Percentiles rank a stretch among this genome's conserved stretches.
phyloP scores from a whole-genome alignment of 768 basidiomycete species.

The Amanita exitialis region DNA sequence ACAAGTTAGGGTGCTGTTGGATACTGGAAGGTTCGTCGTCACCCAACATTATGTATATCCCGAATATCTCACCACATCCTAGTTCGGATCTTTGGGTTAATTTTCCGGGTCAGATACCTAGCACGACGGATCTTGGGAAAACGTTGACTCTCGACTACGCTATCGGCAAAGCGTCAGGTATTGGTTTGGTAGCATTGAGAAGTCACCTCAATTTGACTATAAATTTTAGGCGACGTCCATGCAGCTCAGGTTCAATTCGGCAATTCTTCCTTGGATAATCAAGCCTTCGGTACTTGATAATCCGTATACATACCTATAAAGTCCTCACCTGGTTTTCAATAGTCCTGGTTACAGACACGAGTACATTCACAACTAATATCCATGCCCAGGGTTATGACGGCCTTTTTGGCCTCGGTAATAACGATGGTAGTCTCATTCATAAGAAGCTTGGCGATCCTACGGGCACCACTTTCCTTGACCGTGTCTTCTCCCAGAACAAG shows the following conservation, averaged over 20 bases:
- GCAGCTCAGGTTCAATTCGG: slow-evolving; percentile 43
- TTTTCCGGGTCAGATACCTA: slow-evolving; percentile 33
- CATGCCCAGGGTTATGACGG: slow-evolving; percentile 56
- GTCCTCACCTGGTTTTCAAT: not conserved
- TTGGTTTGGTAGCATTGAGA: slow-evolving; percentile 6
- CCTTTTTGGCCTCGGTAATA: slow-evolving; percentile 72
- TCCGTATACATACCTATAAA: not conserved
- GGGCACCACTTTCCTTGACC: slow-evolving; percentile 53
- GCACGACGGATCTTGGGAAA: slow-evolving; percentile 45
- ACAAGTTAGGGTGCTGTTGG: slow-evolving; percentile 50
- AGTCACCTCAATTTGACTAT: not conserved
- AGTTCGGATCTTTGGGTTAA: slow-evolving; percentile 76
- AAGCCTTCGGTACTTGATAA: slow-evolving; percentile 50
- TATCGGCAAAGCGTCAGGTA: slow-evolving; percentile 56
- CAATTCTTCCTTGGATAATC: slow-evolving; percentile 46
- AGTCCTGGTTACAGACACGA: slow-evolving; percentile 60
- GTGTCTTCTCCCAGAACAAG: slow-evolving; percentile 52
- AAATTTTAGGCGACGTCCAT: slow-evolving; percentile 42
- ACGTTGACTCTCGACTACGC: slow-evolving; percentile 54
- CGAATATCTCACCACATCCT: not conserved
- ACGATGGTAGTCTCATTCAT: slow-evolving; percentile 54
- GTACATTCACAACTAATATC: slow-evolving; percentile 54
- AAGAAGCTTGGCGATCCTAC: slow-evolving; percentile 37
- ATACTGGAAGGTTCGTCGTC: slow-evolving; percentile 58
- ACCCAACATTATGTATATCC: not conserved